Evolutionary conservation across 495 filamentous ascomycete genomes (phyloP).

Genomic region (Xylaria cubensis): DNA sequence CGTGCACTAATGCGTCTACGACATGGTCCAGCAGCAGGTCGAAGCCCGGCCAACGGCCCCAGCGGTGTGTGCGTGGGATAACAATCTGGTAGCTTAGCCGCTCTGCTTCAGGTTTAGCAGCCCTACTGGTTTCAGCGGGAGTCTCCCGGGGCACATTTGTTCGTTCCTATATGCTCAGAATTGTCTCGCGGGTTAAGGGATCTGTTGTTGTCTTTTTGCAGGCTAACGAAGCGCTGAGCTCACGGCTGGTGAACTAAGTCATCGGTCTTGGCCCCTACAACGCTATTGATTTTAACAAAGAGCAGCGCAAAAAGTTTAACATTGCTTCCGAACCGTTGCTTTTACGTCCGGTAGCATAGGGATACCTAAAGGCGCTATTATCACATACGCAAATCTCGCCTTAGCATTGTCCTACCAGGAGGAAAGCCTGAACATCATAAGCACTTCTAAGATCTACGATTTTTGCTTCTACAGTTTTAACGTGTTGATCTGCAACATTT

Average conservation of each 20-base stretch:
- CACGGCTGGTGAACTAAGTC: background rate
- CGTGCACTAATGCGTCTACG: background rate
- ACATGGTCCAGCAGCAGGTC: background rate
- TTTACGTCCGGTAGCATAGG: constrained; percentile 59
- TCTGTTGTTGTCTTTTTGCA: background rate
- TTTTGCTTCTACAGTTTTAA: constrained; percentile 68
- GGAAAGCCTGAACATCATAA: constrained; percentile 42
- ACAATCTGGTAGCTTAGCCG: background rate
- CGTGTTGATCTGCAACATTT: constrained; percentile 58
- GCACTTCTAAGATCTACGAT: constrained; percentile 51
- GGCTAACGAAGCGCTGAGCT: background rate
- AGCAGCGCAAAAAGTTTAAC: background rate
- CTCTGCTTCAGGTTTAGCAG: background rate
- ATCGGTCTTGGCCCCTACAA: background rate
- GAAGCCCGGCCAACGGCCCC: background rate
- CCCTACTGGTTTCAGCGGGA: constrained; percentile 12
- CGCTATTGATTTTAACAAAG: too few relatives aligned
- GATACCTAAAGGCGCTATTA: constrained; percentile 43
- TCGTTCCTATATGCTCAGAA: constrained; percentile 58
- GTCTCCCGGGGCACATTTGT: constrained; percentile 46
- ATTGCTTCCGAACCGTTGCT: constrained; percentile 32
- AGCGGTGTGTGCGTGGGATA: background rate
- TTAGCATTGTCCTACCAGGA: background rate
- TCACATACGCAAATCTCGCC: constrained; percentile 30
- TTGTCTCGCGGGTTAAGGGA: background rate